A percentile compares a stretch with the other conserved stretches of the same genome.
phyloP scores from a whole-genome alignment of 345 rosid species.

The Melaleuca alternifolia region DNA sequence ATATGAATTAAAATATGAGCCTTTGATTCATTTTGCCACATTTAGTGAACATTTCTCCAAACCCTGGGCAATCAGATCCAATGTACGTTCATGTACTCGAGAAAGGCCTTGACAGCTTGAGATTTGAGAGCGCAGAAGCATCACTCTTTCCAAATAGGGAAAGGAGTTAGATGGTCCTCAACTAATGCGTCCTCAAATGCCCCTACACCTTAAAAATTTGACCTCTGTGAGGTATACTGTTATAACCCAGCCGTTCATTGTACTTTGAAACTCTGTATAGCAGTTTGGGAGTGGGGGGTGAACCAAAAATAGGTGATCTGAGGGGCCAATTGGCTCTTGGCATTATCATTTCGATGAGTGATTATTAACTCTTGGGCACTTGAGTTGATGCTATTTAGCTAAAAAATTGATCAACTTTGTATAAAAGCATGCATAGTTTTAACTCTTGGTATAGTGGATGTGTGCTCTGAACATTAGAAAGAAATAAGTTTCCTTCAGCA shows the following conservation, averaged over 20 bases:
- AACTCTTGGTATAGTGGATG: rapidly evolving
- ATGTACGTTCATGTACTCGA: slow-evolving; percentile 75
- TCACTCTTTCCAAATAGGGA: not conserved
- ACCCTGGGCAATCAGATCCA: slow-evolving; percentile 79
- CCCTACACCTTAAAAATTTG: not conserved
- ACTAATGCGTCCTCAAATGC: not conserved
- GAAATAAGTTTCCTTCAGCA: not conserved
- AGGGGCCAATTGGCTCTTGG: not conserved
- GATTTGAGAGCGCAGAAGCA: not conserved
- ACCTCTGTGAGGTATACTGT: not conserved
- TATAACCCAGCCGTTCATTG: not conserved
- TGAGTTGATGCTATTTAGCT: not conserved
- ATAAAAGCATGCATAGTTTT: not conserved
- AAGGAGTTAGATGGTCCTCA: not conserved
- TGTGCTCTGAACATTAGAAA: not conserved
- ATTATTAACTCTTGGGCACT: too few relatives aligned
- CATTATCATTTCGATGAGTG: too few relatives aligned
- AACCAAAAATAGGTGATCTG: not conserved
- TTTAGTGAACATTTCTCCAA: slow-evolving; percentile 93
- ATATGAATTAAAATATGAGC: too few relatives aligned
- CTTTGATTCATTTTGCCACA: too few relatives aligned
- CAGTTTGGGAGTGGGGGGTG: rapidly evolving
- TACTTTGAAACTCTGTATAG: not conserved
- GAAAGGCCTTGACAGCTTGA: slow-evolving; percentile 44
- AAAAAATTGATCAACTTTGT: not conserved